Base-by-base conservation (phyloP, 1,284 basidiomycete species). In the Ganoderma boninense region DNA sequence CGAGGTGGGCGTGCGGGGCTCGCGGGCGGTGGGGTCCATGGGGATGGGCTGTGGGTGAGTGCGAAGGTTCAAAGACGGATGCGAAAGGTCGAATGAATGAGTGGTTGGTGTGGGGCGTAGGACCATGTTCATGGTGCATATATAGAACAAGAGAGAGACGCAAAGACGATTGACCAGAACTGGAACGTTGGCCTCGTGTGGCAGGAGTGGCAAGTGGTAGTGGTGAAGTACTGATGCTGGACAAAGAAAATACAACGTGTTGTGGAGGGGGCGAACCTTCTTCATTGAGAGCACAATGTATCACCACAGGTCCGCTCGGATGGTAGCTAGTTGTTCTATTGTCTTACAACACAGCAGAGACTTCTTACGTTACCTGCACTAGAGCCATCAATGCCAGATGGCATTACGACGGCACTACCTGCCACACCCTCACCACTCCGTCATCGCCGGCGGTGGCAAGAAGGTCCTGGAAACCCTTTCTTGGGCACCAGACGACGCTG, bases 361-460 rank as follows among this genome's bases (percentile, higher is more conserved):
- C 57, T 60, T 60, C 57, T 40, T 40, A 60, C 57, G 10, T 60
- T 60, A 60, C 57, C 57, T 40, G 32, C 13, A 23, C 57, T 43
- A 43, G 40, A 29, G 13, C n/a, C 38, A 14, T 40, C 32, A 38
- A n/a, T 42, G 59, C 59, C 40, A 62, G 42, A 62, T 18, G 38
- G 40, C 23, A 26, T 57, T 74, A 72, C 52, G 65, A 66, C 0
- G 68, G 46, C 13, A 38, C 65, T 2, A 80, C 73, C 67, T 70
- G 78, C 95, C 95, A 97, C 46, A 96, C 85, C 74, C 86, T 88
- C 46, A 92, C 85, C 32, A 83, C 79, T 5, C 93, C 92, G 77
- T 97, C 95, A 74, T 97, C 95, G 1, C 92, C 95, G 0, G 91
- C 87, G 7, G 91, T 95, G 0, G 93, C 93, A 4, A 97, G 82